Base-by-base conservation (phyloP, 2,329 filamentous ascomycete genomes). In the Fusarium sacchari region DNA sequence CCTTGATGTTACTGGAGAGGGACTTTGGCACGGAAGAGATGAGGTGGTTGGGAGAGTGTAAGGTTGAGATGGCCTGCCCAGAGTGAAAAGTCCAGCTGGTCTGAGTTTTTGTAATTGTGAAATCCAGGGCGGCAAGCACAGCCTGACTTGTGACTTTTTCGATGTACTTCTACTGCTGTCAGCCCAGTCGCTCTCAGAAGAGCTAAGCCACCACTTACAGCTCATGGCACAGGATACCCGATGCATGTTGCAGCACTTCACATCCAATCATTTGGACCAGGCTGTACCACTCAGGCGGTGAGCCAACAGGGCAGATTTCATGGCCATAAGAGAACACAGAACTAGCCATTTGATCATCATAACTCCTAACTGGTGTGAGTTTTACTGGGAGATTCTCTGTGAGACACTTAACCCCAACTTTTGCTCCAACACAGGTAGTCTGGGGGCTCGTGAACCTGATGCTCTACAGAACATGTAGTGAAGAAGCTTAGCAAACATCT, bases 1-100 rank as follows among this genome's bases (percentile, higher is more conserved):
- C 2, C 24, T 12, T 0, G 12, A 2, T 2, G 2, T 9, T 5
- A 2, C 1, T 18, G 3, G 26, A n/a, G 18, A 34, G 3, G 6
- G 17, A 32, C 8, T 4, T 17, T n/a, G 32, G 2, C 6, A 22
- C 2, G n/a, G 0, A 20, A 22, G 5, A 18, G 4, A 1, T 22
- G 6, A 10, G 15, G 18, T 8, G 17, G 17, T 6, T 26, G 5
- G 36, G 8, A 8, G 17, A 6, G 6, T 40, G 26, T 7, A 26
- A 22, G 30, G 30, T 53, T 22, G 13, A 39, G 36, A 44, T 20
- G 8, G 4, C 0, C 4, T 5, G 12, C n/a, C 20, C 4, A 10
- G n/a, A 12, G 40, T 6, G 18, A 18, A 36, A 30, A 9, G 18
- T 11, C 3, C 18, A 14, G 18, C 36, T 28, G 36, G 20, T 9